Evolutionary conservation across 2,329 filamentous ascomycete genomes (phyloP), one percentile per base, ranked within the genome.

Genomic region (Paracorniculantispora psalliotae): DNA sequence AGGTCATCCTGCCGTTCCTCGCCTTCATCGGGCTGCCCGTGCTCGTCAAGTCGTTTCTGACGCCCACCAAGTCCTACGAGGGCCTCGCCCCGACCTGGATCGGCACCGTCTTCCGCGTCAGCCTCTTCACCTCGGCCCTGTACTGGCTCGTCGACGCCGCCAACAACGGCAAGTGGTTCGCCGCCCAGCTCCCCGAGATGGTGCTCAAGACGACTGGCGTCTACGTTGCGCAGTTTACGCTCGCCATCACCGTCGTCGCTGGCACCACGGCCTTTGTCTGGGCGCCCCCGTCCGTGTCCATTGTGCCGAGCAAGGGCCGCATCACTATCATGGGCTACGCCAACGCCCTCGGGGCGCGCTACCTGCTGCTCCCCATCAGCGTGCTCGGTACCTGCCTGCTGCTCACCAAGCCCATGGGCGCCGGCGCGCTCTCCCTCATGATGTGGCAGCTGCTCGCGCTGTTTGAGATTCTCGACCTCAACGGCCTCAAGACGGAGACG

Each of bases 61-160:
- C 79, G 26, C 85, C 87, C n/a, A 94, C 91, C 2, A 84, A 87
- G 59, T 96, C 91, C 0, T 97, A 96, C 71, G 88, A 96, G 70
- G 91, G 91, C 4, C 86, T 93, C 28, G 91, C 92, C 0, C 86
- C 89, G 1, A 77, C 89, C 35, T 97, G 92, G 91, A 86, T 97
- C 61, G 88, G 89, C 57, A 85, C 88, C 68, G 87, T 86, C 10
- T 86, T 97, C 70, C 89, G 92, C 48, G 75, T 83, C 33, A 89
- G 89, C 1, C 80, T 99, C 17, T 76, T 92, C 59, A 76, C 96
- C 53, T 84, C 87, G 5, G 91, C 92, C 2, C 69, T 85, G 8
- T 97, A 92, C 78, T 99, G 94, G 94, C 81, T 86, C 17, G 79
- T 97, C 15, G 92, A 99, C 71, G 88, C 92, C 7, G 92, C 92